phyloP scores from a whole-genome alignment of 208 protist species.

The Leptomonas seymouri region DNA sequence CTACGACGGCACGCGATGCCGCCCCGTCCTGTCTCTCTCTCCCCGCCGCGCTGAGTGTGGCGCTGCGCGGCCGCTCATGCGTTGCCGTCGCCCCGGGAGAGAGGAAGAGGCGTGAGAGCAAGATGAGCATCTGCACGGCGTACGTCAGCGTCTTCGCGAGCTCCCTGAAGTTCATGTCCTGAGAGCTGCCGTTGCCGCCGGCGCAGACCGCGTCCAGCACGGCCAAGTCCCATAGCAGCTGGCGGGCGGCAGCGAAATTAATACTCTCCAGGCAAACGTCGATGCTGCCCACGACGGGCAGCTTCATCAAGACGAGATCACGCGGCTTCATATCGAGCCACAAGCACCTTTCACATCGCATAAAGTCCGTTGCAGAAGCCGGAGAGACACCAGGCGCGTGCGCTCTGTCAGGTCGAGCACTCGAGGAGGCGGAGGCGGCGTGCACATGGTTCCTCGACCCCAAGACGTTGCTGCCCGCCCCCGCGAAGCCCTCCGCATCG shows the following conservation, averaged over 20 bases:
- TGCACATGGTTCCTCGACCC: constrained; percentile 2
- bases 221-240: constrained; percentile 31
- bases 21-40: constrained; percentile 17
- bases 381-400: too few relatives aligned
- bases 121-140: constrained; percentile 28
- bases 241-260: constrained; percentile 22
- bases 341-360: too few relatives aligned
- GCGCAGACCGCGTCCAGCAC: constrained; percentile 28
- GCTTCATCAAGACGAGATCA: constrained; percentile 8
- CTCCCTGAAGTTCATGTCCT: constrained; percentile 6
- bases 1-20: constrained; percentile 13
- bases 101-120: constrained; percentile 35
- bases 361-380: too few relatives aligned
- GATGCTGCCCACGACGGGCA: constrained; percentile 15
- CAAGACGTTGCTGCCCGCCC: constrained; percentile 10
- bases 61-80: constrained; percentile 45
- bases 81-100: constrained; percentile 55
- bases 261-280: constrained; percentile 13
- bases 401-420: not conserved
- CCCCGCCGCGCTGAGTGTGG: constrained; percentile 25
- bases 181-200: constrained; percentile 1
- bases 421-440: not conserved
- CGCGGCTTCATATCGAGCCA: constrained; percentile 21
- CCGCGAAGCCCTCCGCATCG: constrained; percentile 4
- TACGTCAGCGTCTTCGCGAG: constrained; percentile 25